Evolutionary conservation across 2,329 filamentous ascomycete genomes (phyloP), one percentile per base, ranked within the genome.

Genomic region (Aspergillus novofumigatus): DNA sequence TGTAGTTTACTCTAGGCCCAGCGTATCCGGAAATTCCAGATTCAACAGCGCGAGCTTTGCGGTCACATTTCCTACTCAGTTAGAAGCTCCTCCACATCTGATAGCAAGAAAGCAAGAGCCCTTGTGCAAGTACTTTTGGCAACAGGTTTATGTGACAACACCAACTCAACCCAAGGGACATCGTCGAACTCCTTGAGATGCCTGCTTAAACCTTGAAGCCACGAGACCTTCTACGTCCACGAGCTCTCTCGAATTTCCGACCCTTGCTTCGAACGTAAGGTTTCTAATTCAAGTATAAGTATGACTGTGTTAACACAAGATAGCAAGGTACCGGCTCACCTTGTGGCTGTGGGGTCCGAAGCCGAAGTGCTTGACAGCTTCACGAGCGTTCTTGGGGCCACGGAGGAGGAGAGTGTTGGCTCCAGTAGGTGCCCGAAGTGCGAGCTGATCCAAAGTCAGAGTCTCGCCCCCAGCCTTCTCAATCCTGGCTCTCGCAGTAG

Each of bases 311-410:
- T 61, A 69, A 65, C 51, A 59, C 52, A 20, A 23, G 23, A 3
- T 52, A 44, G 60, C 21, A 9, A 41, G 23, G 28, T 42, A 45
- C 11, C 3, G 8, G 75, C 83, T 68, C 78, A 91, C 90, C 90
- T 97, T 99, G 89, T 96, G 84, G 80, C 87, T 92, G 87, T 99
- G 94, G 67, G 94, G 94, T 69, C 94, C 95, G 72, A 99, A 90
- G 77, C 95, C 94, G 78, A 99, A 99, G 85, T 99, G 95, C 90
- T 96, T 97, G 80, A 97, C 84, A 64, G 94, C 91, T 87, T 99
- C 94, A 77, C 94, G 89, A 72, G 91, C 80, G 83, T 97, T 97
- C 91, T 97, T 99, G 80, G 94, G 92, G 66, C 94, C 94, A 79
- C 94, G 91, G 78, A 99, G 89, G 73, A 97, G 88, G 72, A 99